phyloP scores from a whole-genome alignment of 2,329 filamentous ascomycete genomes.

The Penicillium sp. region DNA sequence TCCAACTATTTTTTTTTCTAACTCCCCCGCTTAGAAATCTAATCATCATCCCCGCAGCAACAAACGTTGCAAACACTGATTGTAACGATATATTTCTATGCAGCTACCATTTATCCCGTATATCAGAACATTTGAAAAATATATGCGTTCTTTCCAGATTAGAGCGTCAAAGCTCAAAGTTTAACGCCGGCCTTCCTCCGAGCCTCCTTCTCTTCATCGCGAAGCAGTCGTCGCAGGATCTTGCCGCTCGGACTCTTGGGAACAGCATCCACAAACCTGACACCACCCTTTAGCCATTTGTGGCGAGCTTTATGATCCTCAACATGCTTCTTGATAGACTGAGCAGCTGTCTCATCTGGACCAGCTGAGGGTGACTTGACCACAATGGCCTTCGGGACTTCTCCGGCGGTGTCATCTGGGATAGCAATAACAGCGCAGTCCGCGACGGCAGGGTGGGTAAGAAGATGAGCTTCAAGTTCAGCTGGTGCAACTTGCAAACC shows the following conservation, averaged over 20 bases:
- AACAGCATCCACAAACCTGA: conserved; percentile 58
- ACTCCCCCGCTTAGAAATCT: conserved; percentile 29
- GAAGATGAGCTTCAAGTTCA: conserved; percentile 77
- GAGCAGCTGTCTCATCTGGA: conserved; percentile 50
- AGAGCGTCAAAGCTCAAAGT: conserved; percentile 50
- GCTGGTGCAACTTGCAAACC: conserved; percentile 81
- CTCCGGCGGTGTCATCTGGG: conserved; percentile 62
- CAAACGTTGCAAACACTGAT: conserved; percentile 21
- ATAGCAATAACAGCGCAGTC: conserved; percentile 79
- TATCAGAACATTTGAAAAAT: neutral
- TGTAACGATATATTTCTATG: neutral
- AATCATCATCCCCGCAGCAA: conserved; percentile 23
- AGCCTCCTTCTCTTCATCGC: conserved; percentile 72
- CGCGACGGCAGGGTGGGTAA: conserved; percentile 72
- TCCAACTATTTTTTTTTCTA: conserved; percentile 21
- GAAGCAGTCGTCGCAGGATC: conserved; percentile 63
- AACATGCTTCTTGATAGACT: conserved; percentile 59
- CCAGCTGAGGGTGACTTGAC: conserved; percentile 58
- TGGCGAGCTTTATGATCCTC: conserved; percentile 62
- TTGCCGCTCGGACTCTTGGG: conserved; percentile 65
- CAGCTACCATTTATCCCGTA: neutral
- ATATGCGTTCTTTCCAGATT: neutral
- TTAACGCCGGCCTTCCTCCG: conserved; percentile 66
- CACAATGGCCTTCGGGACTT: conserved; percentile 65
- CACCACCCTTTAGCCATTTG: conserved; percentile 63